These are phyloP conservation scores for Pachysolen tannophilus DNA, from an alignment of 805 yeast species.

Conservation along the genomic window DNA sequence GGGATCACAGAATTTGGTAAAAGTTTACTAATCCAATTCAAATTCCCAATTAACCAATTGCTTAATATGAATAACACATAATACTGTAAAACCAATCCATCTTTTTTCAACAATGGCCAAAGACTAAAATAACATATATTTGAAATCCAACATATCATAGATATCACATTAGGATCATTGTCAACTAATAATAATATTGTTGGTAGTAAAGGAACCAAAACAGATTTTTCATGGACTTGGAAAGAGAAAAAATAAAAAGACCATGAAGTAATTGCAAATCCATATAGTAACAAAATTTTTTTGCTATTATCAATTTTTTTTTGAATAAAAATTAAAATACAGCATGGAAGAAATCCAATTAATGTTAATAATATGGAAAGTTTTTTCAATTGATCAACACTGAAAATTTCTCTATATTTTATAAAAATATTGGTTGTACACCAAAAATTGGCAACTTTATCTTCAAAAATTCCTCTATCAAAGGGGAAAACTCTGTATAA, in stretches of 20 bases:
- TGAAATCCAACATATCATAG: constrained; percentile 80
- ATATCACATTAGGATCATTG: constrained; percentile 50
- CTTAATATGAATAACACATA: constrained; percentile 49
- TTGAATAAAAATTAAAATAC: constrained; percentile 37
- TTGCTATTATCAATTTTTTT: too few relatives aligned
- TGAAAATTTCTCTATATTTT: constrained; percentile 55
- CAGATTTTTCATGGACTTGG: constrained; percentile 94
- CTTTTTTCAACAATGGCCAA: constrained; percentile 80
- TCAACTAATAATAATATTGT: constrained; percentile 57
- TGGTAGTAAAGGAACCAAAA: constrained; percentile 82
- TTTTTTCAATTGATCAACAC: constrained; percentile 49
- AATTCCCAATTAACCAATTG: constrained; percentile 74
- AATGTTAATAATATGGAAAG: constrained; percentile 49
- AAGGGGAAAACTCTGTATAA: constrained; percentile 79
- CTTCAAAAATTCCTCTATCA: constrained; percentile 90
- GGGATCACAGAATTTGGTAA: constrained; percentile 33
- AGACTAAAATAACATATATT: constrained; percentile 80
- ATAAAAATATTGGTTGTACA: constrained; percentile 79
- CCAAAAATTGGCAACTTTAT: constrained; percentile 97
- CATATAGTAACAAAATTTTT: constrained; percentile 53
- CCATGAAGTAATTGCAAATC: constrained; percentile 76
- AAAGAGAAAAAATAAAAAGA: constrained; percentile 85
- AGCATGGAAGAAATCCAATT: constrained; percentile 46
- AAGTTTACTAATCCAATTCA: constrained; percentile 43
- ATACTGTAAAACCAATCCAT: constrained; percentile 69